Conservation (phyloP, 768 basidiomycete species). For the Saitozyma podzolica region DNA sequence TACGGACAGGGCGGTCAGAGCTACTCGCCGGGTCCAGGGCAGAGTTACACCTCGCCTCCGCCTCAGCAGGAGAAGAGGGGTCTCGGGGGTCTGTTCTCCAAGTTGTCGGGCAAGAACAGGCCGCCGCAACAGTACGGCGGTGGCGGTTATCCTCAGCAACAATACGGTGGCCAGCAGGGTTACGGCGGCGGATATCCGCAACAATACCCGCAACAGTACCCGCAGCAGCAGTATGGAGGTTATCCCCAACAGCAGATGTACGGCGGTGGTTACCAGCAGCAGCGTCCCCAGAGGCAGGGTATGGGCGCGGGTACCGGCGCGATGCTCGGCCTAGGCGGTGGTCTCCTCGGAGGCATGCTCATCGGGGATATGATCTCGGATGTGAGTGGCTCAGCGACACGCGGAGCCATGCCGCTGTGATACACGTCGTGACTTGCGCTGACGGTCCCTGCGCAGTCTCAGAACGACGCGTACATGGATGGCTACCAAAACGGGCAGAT, state of each 20-base stretch:
- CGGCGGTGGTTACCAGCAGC: conserved; percentile 13
- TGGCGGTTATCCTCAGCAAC: conserved; percentile 23
- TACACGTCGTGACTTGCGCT: background rate
- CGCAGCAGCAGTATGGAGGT: conserved; percentile 16
- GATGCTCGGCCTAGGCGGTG: conserved; percentile 42
- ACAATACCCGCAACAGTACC: conserved; percentile 25
- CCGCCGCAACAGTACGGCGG: conserved; percentile 15
- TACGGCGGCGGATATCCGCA: conserved; percentile 29
- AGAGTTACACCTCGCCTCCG: conserved; percentile 5
- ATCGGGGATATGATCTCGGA: conserved; percentile 38
- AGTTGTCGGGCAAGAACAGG: conserved; percentile 22
- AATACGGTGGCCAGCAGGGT: conserved; percentile 24
- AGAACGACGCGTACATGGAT: conserved; percentile 35
- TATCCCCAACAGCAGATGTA: conserved; percentile 14
- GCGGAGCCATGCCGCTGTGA: background rate
- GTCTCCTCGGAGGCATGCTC: conserved; percentile 43
- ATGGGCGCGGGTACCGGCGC: conserved; percentile 45
- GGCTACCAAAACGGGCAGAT: conserved; percentile 35
- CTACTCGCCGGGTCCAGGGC: background rate
- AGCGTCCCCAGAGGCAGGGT: conserved; percentile 26
- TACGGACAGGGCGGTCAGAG: conserved; percentile 9
- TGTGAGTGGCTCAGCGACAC: conserved; percentile 20
- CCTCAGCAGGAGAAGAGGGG: conserved; percentile 27
- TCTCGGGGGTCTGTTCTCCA: conserved; percentile 39
- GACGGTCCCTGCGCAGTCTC: conserved; percentile 4